A percentile compares a stretch with the other conserved stretches of the same genome.
Evolutionary conservation across 805 yeast genomes (phyloP).

Genomic region (Ogataea pignaliae): DNA sequence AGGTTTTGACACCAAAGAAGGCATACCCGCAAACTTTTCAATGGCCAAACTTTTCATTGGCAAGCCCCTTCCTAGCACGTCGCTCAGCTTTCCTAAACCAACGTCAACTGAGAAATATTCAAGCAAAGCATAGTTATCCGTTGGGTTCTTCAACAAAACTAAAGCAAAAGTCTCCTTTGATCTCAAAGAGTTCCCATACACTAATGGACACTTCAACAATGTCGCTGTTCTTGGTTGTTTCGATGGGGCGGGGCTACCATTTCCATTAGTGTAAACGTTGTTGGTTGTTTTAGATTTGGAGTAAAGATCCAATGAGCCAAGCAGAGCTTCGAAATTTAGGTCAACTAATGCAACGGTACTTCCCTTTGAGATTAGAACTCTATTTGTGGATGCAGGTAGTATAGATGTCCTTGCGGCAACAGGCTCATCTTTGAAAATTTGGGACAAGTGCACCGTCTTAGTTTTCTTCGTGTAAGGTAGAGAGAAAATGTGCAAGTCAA

Average conservation of each 20-base stretch:
- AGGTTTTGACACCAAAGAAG: slow-evolving; percentile 16
- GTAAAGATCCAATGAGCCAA: slow-evolving; percentile 27
- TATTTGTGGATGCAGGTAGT: slow-evolving; percentile 38
- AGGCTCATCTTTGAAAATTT: slow-evolving; percentile 2
- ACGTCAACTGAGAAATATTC: slow-evolving; percentile 49
- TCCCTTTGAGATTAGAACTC: slow-evolving; percentile 40
- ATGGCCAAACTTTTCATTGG: background rate
- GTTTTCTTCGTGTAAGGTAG: slow-evolving; percentile 32
- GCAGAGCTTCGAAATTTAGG: slow-evolving; percentile 37
- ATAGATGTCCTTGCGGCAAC: slow-evolving; percentile 27
- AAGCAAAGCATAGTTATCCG: slow-evolving; percentile 40
- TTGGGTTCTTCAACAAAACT: slow-evolving; percentile 36
- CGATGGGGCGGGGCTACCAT: slow-evolving; percentile 1
- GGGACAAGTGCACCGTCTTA: slow-evolving; percentile 18
- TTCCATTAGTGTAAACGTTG: slow-evolving; percentile 4
- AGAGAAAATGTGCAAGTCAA: slow-evolving; percentile 20
- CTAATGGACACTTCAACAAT: slow-evolving; percentile 31
- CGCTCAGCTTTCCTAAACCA: slow-evolving; percentile 65
- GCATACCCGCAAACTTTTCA: slow-evolving; percentile 21
- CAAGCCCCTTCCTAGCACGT: slow-evolving; percentile 64
- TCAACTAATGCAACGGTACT: slow-evolving; percentile 41
- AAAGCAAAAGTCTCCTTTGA: slow-evolving; percentile 39
- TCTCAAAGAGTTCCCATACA: slow-evolving; percentile 40
- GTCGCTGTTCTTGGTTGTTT: slow-evolving; percentile 26
- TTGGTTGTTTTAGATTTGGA: slow-evolving; percentile 23